Percentiles rank a stretch among this genome's conserved stretches.
Conservation (phyloP, 352 stramenopile species). For the Globisporangium lucens region DNA sequence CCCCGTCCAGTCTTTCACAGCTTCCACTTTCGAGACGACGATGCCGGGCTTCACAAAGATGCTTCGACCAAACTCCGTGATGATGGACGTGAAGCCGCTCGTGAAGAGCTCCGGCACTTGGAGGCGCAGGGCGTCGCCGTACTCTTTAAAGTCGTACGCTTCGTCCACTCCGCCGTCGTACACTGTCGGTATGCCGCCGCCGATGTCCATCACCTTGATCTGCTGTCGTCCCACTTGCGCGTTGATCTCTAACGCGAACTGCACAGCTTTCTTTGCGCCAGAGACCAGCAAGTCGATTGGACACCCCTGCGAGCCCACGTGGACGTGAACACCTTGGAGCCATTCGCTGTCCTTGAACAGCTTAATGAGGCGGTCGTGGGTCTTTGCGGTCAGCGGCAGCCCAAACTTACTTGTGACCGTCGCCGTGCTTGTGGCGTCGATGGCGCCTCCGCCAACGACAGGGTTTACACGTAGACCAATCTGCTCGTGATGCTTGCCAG, state of each 20-base stretch:
- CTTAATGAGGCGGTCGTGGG: conserved; percentile 41
- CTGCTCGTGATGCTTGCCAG: conserved; percentile 36
- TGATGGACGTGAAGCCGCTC: conserved; percentile 70
- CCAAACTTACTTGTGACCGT: conserved; percentile 92
- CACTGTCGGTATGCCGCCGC: conserved; percentile 87
- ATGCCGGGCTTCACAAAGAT: conserved; percentile 87
- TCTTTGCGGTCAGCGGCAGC: conserved; percentile 62
- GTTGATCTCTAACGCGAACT: conserved; percentile 82
- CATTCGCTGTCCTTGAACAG: conserved; percentile 72
- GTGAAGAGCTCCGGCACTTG: conserved; percentile 83
- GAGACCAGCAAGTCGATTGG: conserved; percentile 78
- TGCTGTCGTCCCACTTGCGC: conserved; percentile 47
- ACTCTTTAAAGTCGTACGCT: conserved; percentile 80
- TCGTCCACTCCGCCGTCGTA: conserved; percentile 72
- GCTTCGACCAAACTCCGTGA: conserved; percentile 91
- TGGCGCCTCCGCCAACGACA: conserved; percentile 84
- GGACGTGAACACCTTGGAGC: conserved; percentile 87
- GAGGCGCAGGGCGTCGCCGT: conserved; percentile 60
- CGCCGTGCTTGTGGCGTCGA: conserved; percentile 83
- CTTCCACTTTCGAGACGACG: conserved; percentile 86
- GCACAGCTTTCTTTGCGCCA: conserved; percentile 68
- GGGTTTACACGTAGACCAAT: conserved; percentile 92
- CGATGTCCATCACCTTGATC: conserved; percentile 87
- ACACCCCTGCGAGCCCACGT: conserved; percentile 88
- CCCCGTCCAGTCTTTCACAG: conserved; percentile 80